Evolutionary conservation across 208 protist species (phyloP), one percentile per base, ranked within the genome.

Genomic region (Zelonia costaricensis): DNA sequence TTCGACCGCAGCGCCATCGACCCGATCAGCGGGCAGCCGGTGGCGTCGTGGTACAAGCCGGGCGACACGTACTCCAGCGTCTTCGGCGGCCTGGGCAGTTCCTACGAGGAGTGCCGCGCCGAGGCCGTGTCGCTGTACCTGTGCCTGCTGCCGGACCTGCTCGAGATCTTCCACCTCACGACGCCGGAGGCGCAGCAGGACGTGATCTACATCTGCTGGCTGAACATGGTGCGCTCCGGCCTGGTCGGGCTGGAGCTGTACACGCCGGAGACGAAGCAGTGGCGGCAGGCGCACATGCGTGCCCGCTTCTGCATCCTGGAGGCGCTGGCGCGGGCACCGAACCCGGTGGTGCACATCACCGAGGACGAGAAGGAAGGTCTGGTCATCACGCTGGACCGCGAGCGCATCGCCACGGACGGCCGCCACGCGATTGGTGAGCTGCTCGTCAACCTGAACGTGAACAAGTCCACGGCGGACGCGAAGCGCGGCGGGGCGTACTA

Each of bases 191-290:
- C 79, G 27, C 61, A 88, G 46, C 45, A 53, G 43, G 67, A 78
- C 23, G 62, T 76, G 51, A 66, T 90, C 22, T 92, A 93, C 70
- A 70, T 87, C 7, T 93, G 83, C 60, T 98, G 95, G 94, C 85
- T 98, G 9, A 91, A 85, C 63, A 98, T 97, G 93, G 89, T 95
- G 9, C 84, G 89, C 45, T 84, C 88, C n/a, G 95, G 93, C 27
- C 57, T 97, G 33, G 62, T 84, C 25, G 91, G 80, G 25, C 76
- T 98, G 8, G 89, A 97, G 78, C 96, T 91, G 66, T 98, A 91
- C 78, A 86, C 87, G 28, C 92, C 95, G 20, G 86, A 91, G 45
- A 84, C 61, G 57, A 36, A 75, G 40, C 76, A 89, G 69, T 97
- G 86, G 91, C 77, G 86, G 5, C 84, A 97, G 77, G 93, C 95